Evolutionary conservation across 352 stramenopile genomes (phyloP).

Genomic region (Blastocystis sp.): DNA sequence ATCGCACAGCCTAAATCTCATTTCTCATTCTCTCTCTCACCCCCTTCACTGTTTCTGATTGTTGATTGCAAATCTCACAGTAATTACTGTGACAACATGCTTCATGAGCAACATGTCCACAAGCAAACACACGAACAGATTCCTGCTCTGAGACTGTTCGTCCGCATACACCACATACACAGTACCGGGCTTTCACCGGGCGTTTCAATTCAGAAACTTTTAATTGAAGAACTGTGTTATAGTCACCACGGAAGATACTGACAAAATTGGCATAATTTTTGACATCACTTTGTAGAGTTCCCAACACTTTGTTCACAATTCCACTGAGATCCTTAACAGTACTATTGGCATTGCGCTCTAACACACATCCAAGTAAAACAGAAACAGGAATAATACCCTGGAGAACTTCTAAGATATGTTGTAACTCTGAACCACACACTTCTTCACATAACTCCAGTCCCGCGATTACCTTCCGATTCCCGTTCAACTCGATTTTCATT

Average conservation of each 20-base stretch:
- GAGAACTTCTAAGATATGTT: slow-evolving; percentile 3
- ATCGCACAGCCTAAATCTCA: neutral
- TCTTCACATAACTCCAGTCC: neutral
- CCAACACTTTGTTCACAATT: slow-evolving; percentile 20
- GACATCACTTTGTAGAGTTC: slow-evolving; percentile 29
- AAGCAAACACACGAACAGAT: neutral
- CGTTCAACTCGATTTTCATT: slow-evolving; percentile 24
- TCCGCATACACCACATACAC: neutral
- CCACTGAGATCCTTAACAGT: slow-evolving; percentile 18
- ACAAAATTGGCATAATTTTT: slow-evolving; percentile 10
- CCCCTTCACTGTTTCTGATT: neutral
- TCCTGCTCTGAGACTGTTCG: neutral
- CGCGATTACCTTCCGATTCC: slow-evolving; percentile 36
- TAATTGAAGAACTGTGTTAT: neutral
- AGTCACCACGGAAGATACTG: slow-evolving; percentile 45
- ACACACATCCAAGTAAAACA: neutral
- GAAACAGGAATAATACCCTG: neutral
- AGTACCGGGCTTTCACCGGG: neutral
- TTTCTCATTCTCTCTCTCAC: neutral
- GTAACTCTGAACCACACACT: neutral
- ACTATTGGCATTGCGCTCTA: neutral
- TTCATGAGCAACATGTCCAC: slow-evolving; percentile 21
- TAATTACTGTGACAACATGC: neutral
- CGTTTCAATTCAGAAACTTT: slow-evolving; percentile 3
- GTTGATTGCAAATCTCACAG: neutral